Evolutionary conservation across 352 stramenopile genomes (phyloP), one percentile per base, ranked within the genome.

Genomic region (Globisporangium emineosum): DNA sequence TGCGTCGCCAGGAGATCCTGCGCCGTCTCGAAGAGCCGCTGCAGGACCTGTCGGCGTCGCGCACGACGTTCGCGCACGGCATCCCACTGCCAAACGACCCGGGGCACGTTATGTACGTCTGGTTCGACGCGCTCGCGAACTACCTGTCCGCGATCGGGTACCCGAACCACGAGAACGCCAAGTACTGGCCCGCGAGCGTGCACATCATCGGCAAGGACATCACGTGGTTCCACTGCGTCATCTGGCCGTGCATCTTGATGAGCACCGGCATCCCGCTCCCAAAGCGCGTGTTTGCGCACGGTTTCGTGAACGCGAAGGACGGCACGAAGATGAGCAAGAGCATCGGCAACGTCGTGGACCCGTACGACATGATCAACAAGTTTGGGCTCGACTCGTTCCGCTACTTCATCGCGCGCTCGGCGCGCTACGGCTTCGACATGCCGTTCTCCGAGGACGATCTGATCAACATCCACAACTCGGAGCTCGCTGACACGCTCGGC

Each of bases 181-280:
- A 85, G 71, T 93, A 88, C 75, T 95, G 86, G 86, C 83, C 84
- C 12, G 86, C 83, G 40, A 91, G 69, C 51, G 86, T 95, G 58
- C 86, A 95, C 72, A 85, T 95, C n/a, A 93, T 95, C 53, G 86
- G 97, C 51, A 99, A 99, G 83, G 98, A 99, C 81, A 99, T 99
- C 71, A 88, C 98, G 63, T 93, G 97, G 73, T 99, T 99, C 75
- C 98, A 99, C 84, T 91, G 92, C 29, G 93, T 99, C 15, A 99
- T 99, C 76, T 99, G 97, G 97, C 97, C 97, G n/a, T 99, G 94
- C 78, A 98, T 99, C 42, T 82, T 99, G 54, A 99, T 99, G 94
- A 98, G 89, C 61, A 93, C 94, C 32, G 96, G 83, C 29, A 81
- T 99, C 40, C 90, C 95, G 29, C 75, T 98, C 57, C 97, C 97